These are phyloP conservation scores for Trichoderma erinaceum DNA, from an alignment of 495 filamentous ascomycete species.

Conservation along the genomic window DNA sequence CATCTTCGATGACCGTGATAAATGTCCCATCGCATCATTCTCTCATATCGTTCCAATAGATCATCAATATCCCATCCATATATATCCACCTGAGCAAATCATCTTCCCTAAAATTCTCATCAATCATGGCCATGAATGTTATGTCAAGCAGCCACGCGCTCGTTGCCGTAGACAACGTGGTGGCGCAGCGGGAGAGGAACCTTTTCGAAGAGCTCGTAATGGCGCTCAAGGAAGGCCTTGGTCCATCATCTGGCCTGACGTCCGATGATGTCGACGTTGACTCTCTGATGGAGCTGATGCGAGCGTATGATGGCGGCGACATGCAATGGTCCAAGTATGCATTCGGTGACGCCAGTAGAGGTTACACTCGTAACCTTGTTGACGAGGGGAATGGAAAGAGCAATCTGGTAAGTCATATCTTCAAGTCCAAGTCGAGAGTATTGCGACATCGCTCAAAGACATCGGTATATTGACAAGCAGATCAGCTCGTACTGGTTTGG, in stretches of 20 bases:
- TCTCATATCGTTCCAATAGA: neutral
- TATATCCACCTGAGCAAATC: neutral
- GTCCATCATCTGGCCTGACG: constrained; percentile 70
- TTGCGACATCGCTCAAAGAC: neutral
- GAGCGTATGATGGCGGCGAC: constrained; percentile 57
- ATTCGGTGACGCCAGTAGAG: constrained; percentile 53
- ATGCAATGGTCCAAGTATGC: constrained; percentile 69
- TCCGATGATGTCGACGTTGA: constrained; percentile 71
- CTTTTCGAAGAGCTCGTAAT: constrained; percentile 67
- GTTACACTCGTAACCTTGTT: constrained; percentile 83
- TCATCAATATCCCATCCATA: neutral
- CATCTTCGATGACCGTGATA: neutral
- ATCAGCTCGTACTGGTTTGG: constrained; percentile 85
- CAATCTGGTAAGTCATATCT: constrained; percentile 61
- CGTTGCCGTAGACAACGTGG: constrained; percentile 18
- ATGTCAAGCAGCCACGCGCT: constrained; percentile 19
- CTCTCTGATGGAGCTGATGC: constrained; percentile 62
- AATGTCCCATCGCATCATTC: neutral
- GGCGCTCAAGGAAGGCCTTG: constrained; percentile 63
- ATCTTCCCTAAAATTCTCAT: neutral
- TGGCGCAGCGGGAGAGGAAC: constrained; percentile 26
- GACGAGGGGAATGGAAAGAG: constrained; percentile 87
- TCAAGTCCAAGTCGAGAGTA: neutral
- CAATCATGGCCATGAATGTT: constrained; percentile 6
- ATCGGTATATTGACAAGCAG: constrained; percentile 9